A percentile compares a stretch with the other conserved stretches of the same genome.
These are phyloP conservation scores for Drechslera avenae DNA, from an alignment of 2,329 filamentous ascomycete species.

Conservation along the genomic window DNA sequence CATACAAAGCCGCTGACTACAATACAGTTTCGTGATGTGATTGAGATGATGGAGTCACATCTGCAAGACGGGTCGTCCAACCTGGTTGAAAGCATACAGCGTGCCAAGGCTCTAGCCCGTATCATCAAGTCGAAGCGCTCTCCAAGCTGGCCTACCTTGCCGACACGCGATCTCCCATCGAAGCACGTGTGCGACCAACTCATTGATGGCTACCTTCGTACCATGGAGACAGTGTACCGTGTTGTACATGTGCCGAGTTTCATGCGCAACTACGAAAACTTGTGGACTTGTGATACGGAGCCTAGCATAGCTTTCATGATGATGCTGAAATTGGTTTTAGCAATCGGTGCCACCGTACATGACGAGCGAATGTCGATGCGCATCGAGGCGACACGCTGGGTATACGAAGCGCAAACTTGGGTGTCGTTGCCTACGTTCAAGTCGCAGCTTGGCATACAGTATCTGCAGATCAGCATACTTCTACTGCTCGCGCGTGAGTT, in stretches of 20 bases:
- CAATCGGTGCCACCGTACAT: constrained; percentile 60
- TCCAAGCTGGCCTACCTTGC: constrained; percentile 56
- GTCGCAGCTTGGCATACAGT: constrained; percentile 55
- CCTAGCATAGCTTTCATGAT: constrained; percentile 57
- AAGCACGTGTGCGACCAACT: constrained; percentile 55
- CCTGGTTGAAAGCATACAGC: constrained; percentile 49
- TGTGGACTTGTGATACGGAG: constrained; percentile 50
- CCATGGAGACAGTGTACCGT: constrained; percentile 56
- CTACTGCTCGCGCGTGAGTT: constrained; percentile 47
- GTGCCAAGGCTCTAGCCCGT: constrained; percentile 60
- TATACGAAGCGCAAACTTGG: constrained; percentile 64
- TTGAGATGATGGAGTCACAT: constrained; percentile 52
- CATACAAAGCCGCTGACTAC: constrained; percentile 28
- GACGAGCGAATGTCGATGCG: constrained; percentile 59
- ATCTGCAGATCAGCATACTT: constrained; percentile 55
- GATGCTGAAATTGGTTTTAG: constrained; percentile 63
- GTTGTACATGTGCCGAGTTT: constrained; percentile 61
- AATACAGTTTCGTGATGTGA: constrained; percentile 48
- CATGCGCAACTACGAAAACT: constrained; percentile 54
- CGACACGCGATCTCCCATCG: constrained; percentile 54
- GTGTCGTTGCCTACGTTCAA: constrained; percentile 61
- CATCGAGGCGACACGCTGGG: constrained; percentile 59
- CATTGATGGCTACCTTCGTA: constrained; percentile 57
- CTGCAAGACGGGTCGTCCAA: constrained; percentile 49
- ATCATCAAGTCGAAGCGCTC: constrained; percentile 58